Conservation (phyloP, 495 filamentous ascomycete genomes). For the Hyaloscypha bicolor region DNA sequence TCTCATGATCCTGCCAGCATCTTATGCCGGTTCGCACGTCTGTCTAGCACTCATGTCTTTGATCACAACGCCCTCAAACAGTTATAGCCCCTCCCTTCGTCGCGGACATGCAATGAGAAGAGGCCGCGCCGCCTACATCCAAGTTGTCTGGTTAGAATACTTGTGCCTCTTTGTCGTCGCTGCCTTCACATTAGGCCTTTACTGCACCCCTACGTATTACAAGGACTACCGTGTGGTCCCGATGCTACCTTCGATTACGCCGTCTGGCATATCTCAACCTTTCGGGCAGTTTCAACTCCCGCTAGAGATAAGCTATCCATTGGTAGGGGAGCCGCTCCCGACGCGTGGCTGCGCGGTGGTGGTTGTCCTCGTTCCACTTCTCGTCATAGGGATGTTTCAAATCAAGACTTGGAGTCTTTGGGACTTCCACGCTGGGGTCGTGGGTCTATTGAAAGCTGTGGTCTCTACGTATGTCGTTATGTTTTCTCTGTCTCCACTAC, state of each 20-base stretch:
- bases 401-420: constrained; percentile 9
- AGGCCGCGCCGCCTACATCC: background rate
- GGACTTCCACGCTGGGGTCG: constrained; percentile 12
- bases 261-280: background rate
- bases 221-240: constrained; percentile 6
- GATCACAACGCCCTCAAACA: background rate
- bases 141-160: constrained; percentile 3
- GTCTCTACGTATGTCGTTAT: constrained; percentile 10
- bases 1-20: background rate
- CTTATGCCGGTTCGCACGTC: background rate
- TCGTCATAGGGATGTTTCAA: constrained; percentile 16
- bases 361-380: constrained; percentile 9
- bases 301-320: constrained; percentile 7
- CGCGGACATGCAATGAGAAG: background rate
- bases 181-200: background rate
- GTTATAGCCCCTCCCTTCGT: background rate
- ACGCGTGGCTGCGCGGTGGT: constrained; percentile 2
- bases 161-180: background rate
- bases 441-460: constrained; percentile 12
- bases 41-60: background rate
- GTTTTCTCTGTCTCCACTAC: background rate
- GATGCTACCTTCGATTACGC: background rate
- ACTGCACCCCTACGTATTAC: constrained; percentile 6
- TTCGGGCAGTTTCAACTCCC: background rate
- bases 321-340: background rate